Evolutionary conservation across 139 green algal species (phyloP).

Genomic region (Microglena sp.): DNA sequence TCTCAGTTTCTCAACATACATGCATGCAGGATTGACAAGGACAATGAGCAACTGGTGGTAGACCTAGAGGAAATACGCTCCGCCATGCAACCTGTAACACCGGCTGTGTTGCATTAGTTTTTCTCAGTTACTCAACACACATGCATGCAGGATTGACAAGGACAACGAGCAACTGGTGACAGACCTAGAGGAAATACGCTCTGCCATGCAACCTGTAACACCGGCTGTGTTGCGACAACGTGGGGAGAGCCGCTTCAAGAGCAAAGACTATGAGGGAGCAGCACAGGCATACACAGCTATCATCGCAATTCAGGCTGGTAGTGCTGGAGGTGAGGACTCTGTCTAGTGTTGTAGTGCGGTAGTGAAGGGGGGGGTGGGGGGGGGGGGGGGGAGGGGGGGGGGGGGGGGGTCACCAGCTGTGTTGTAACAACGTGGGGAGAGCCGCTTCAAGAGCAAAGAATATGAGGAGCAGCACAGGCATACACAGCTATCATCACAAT

Average conservation of each 20-base stretch:
- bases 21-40: too few species aligned
- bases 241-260: slow-evolving; percentile 20
- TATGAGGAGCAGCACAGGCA: slow-evolving; percentile 23
- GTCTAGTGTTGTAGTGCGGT: too few species aligned
- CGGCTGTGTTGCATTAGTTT: too few species aligned
- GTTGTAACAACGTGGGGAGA: slow-evolving; percentile 24
- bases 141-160: slow-evolving; percentile 1
- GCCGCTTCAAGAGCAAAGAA: slow-evolving; percentile 22
- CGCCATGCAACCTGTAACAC: too few species aligned
- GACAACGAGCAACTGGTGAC: slow-evolving; percentile 9
- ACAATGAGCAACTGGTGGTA: too few species aligned
- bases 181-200: slow-evolving; percentile 22
- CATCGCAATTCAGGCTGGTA: slow-evolving; percentile 18
- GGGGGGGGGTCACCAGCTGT: neutral
- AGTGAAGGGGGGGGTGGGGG: too few species aligned
- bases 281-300: slow-evolving; percentile 21
- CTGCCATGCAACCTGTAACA: slow-evolving; percentile 13
- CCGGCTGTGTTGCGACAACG: slow-evolving; percentile 17
- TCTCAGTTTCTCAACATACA: too few species aligned
- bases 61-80: too few species aligned
- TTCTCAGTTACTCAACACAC: too few species aligned
- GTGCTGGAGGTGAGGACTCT: too few species aligned
- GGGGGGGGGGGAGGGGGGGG: too few species aligned
- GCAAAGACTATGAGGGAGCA: slow-evolving; percentile 24
- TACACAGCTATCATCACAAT: slow-evolving; percentile 21